Evolutionary conservation across 2,329 filamentous ascomycete genomes (phyloP), one percentile per base, ranked within the genome.

Genomic region (Alternaria arbusti): DNA sequence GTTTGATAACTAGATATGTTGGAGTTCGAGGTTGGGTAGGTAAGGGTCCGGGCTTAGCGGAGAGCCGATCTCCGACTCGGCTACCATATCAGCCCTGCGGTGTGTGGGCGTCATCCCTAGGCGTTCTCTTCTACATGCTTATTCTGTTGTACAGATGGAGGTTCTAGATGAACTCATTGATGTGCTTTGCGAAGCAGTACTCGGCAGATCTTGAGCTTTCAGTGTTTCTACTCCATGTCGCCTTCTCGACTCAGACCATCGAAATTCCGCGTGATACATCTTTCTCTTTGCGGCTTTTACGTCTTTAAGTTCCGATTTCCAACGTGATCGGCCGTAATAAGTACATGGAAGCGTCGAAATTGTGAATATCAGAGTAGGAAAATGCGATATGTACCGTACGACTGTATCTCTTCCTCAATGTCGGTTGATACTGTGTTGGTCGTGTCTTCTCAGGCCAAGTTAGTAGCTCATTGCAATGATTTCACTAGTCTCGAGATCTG

Each of bases 31-130:
- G 49, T 40, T 52, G 20, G 36, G n/a, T 40, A 28, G 40, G 20
- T 56, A n/a, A 61, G 46, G 59, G 46, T 20, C 54, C 54, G 59
- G 59, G 32, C 32, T 61, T 61, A 58, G 59, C 59, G 59, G 59
- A 61, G 59, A 61, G 59, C 59, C 59, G 59, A 61, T 44, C 54
- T 58, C 59, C 59, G 59, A 58, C 59, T 58, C 59, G 59, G 59
- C 59, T 40, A 52, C 56, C 32, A 17, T 54, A 30, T 15, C 40
- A 51, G 45, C 49, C 36, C n/a, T 40, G 36, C n/a, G 36, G 36
- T 40, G 52, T 47, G 51, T 51, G 52, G 26, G 52, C 45, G 55
- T 30, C 54, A 47, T 61, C 6, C 15, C 22, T 36, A 20, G 28
- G n/a, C 17, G n/a, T 44, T 49, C 8, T 44, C 26, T 32, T 47